Evolutionary conservation across 495 filamentous ascomycete species (phyloP), one percentile per base, ranked within the genome.

Genomic region (Polyplosphaeria fusca): DNA sequence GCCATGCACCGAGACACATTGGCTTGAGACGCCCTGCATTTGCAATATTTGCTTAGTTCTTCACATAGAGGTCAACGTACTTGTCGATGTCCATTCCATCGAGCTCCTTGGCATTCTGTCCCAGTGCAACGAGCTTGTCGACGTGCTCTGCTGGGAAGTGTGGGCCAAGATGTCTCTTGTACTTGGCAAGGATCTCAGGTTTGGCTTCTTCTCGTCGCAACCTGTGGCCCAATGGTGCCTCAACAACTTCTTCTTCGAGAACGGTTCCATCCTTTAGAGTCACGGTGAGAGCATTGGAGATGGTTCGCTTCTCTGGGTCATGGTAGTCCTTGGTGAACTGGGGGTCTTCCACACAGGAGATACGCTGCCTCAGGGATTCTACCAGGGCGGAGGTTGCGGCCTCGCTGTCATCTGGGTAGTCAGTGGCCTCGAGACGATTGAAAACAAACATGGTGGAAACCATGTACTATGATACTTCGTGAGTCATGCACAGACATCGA

Each of bases 281-380:
- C 41, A 98, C 89, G 14, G 89, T 94, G 61, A 98, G 77, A 13
- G 90, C 93, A 74, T 98, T 98, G 69, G 89, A 86, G 72, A 98
- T 98, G 67, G 89, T 95, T 41, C 93, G 89, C 79, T 94, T 88
- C 42, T 78, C 73, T 16, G 91, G 89, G 76, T 96, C 79, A 67
- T 98, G 93, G 82, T 98, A 98, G 73, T 96, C 91, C 55, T 75
- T 68, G 46, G 93, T 96, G 79, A 91, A 97, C 72, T 91, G 82
- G 54, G 88, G 85, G 73, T 98, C 94, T 77, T 98, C 93, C 32
- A 96, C 87, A 72, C 93, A 98, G 68, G 81, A 81, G 76, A 97
- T 98, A 75, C 86, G 87, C 74, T 91, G 76, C 69, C 93, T 86
- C 49, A 98, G 86, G 19, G 83, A 84, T 73, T 96, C 93, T 40